These are phyloP conservation scores for Capronia americana DNA, from an alignment of 2,329 filamentous ascomycete species.

Conservation along the genomic window DNA sequence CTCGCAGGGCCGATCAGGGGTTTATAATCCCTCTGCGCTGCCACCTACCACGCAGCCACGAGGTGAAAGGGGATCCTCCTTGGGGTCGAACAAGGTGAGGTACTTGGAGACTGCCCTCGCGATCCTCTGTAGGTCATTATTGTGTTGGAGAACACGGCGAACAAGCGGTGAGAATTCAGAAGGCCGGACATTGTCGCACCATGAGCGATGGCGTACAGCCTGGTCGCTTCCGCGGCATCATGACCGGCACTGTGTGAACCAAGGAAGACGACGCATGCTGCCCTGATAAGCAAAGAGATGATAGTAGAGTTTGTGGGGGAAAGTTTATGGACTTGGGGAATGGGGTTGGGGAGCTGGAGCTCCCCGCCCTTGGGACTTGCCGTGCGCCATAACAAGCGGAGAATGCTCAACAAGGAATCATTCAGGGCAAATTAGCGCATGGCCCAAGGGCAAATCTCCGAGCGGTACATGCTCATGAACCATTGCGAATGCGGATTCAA, in stretches of 20 bases:
- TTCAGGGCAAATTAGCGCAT: constrained; percentile 5
- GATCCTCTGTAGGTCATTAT: constrained; percentile 3
- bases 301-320: constrained; percentile 20
- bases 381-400: constrained; percentile 1
- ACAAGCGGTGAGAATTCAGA: constrained; percentile 13
- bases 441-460: constrained; percentile 12
- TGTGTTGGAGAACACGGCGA: constrained; percentile 21
- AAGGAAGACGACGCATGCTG: constrained; percentile 9
- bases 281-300: constrained; percentile 11
- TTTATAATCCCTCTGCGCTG: constrained; percentile 20
- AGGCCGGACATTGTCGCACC: constrained; percentile 10
- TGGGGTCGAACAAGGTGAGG: constrained; percentile 18
- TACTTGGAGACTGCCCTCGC: constrained; percentile 15
- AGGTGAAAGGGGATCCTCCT: constrained; percentile 20
- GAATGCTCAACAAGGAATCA: constrained; percentile 1
- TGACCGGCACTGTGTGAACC: constrained; percentile 3
- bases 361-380: constrained; percentile 8
- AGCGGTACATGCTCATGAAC: background rate
- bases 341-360: constrained; percentile 18
- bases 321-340: constrained; percentile 13
- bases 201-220: constrained; percentile 12
- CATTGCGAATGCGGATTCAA: constrained; percentile 12
- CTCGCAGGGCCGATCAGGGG: constrained; percentile 13
- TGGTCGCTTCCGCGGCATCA: constrained; percentile 6
- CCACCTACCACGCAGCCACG: constrained; percentile 15